A percentile compares a stretch with the other conserved stretches of the same genome.
Conservation (phyloP, 2,329 filamentous ascomycete species). For the Epichloe baconii region DNA sequence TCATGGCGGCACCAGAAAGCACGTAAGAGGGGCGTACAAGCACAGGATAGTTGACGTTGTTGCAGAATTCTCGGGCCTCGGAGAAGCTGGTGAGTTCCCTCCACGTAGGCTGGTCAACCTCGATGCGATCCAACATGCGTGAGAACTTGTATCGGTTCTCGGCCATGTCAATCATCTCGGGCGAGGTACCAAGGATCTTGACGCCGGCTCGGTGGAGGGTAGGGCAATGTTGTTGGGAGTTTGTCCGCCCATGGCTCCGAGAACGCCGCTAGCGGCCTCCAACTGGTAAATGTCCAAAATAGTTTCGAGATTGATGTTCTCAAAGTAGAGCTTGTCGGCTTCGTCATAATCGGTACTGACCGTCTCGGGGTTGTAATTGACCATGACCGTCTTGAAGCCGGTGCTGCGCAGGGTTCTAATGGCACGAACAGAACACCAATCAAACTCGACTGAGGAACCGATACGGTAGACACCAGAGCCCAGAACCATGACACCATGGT, state of each 20-base stretch:
- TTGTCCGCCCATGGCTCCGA: conserved; percentile 94
- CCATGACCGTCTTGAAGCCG: conserved; percentile 90
- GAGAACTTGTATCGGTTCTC: conserved; percentile 99
- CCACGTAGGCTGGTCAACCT: conserved; percentile 93
- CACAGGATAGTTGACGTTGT: conserved; percentile 82
- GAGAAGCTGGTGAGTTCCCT: conserved; percentile 94
- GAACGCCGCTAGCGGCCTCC: conserved; percentile 69
- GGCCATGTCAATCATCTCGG: conserved; percentile 96
- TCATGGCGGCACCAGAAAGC: conserved; percentile 95
- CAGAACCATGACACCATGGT: conserved; percentile 90
- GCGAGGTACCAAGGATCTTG: conserved; percentile 87
- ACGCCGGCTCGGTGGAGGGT: conserved; percentile 79
- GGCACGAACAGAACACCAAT: conserved; percentile 94
- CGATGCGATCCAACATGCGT: conserved; percentile 89
- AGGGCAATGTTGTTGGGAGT: conserved; percentile 96
- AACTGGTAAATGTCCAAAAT: conserved; percentile 88
- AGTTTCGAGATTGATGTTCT: conserved; percentile 84
- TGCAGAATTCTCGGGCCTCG: conserved; percentile 77
- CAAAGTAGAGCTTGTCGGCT: conserved; percentile 88
- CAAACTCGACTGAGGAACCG: conserved; percentile 94
- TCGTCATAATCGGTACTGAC: conserved; percentile 88
- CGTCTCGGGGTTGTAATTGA: conserved; percentile 87
- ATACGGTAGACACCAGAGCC: conserved; percentile 96
- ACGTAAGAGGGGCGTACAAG: conserved; percentile 94
- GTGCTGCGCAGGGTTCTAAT: conserved; percentile 78